Conservation (phyloP, 2,329 filamentous ascomycete species). For the Cercospora sp. region DNA sequence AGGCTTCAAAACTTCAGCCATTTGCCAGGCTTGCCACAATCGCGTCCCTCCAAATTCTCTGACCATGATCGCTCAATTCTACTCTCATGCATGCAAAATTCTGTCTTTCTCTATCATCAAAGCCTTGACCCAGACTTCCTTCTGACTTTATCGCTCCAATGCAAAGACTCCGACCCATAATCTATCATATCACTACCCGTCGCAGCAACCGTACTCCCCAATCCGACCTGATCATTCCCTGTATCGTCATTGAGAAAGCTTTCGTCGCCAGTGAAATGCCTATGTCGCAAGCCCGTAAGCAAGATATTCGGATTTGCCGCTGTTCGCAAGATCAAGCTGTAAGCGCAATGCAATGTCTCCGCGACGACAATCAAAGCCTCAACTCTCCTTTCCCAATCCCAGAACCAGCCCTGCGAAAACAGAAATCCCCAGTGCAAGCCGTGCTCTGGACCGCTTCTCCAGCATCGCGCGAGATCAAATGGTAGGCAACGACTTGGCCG, state of each 20-base stretch:
- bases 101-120: background rate
- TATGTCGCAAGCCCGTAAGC: constrained; percentile 32
- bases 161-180: constrained; percentile 14
- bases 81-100: background rate
- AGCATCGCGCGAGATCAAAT: background rate
- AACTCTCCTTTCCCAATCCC: background rate
- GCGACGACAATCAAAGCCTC: background rate
- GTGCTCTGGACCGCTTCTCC: background rate
- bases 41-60: background rate
- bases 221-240: constrained; percentile 23
- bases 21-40: background rate
- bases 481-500: background rate
- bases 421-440: background rate
- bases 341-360: background rate
- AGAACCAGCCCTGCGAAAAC: background rate
- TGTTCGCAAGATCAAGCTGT: too few species aligned
- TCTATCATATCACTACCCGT: constrained; percentile 2
- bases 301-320: background rate
- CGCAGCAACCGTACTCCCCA: constrained; percentile 2
- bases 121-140: background rate
- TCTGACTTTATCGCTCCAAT: constrained; percentile 6
- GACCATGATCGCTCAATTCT: background rate
- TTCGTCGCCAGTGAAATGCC: constrained; percentile 60
- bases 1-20: background rate
- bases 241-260: constrained; percentile 49